Evolutionary conservation across 345 rosid species (phyloP), one percentile per base, ranked within the genome.

Genomic region (Ceriops decandra): DNA sequence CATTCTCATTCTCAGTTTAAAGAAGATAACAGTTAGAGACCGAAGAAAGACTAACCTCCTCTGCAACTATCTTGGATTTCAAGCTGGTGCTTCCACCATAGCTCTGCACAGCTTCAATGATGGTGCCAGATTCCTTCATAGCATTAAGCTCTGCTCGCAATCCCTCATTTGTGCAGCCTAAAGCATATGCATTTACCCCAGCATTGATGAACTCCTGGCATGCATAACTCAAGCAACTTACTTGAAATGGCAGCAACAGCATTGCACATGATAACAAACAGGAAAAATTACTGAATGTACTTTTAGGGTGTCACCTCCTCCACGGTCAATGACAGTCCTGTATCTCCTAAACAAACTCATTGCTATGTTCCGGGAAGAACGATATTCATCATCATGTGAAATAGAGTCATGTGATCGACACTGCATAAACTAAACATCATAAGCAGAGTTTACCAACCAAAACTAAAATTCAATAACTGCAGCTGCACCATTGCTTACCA

Each of bases 261-360:
- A 72, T 33, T 63, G 1, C 65, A 62, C 54, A 67, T 20, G n/a
- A 70, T 51, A 65, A 38, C 58, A 69, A 67, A 73, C 8, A 53
- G 57, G 68, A 68, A 57, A 74, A 71, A 77, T 57, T 57, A 54
- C 68, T 38, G 72, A 74, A 78, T 76, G 78, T 90, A 90, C 97
- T 86, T 87, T 87, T 77, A 93, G 75, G 86, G 87, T 90, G 88
- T 90, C 88, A 74, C 87, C 97, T 87, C 89, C 90, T 69, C 98
- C 98, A 5, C 98, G 96, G 42, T 87, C 93, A 62, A 93, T 83
- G 68, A 79, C 91, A 31, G 85, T 87, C 80, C 83, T 88, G 82
- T 93, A 90, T 47, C 96, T 88, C 83, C 86, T 83, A 72, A 93
- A 81, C 77, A 93, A 80, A 79, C 90, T 90, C 79, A 85, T 81